Evolutionary conservation across 2,329 filamentous ascomycete species (phyloP).

Genomic region (Nigrograna mackinnonii): DNA sequence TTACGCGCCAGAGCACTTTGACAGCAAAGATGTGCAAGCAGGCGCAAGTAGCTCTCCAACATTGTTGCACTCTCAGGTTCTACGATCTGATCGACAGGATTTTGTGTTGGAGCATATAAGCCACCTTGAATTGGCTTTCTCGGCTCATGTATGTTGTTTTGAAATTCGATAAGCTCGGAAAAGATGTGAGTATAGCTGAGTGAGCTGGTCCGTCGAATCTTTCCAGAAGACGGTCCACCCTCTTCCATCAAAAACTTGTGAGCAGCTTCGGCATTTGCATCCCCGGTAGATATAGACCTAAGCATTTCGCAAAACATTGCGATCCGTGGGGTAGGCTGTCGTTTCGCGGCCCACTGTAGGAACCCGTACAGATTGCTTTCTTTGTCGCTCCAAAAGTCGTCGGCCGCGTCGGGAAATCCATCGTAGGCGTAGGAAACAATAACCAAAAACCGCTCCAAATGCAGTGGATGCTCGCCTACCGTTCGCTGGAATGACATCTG

Average conservation of each 20-base stretch:
- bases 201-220: slow-evolving; percentile 79
- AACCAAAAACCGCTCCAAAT: slow-evolving; percentile 86
- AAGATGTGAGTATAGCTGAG: slow-evolving; percentile 94
- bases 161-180: slow-evolving; percentile 84
- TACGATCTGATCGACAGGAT: slow-evolving; percentile 61
- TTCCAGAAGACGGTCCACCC: slow-evolving; percentile 67
- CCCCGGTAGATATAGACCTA: slow-evolving; percentile 80
- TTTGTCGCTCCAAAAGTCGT: slow-evolving; percentile 88
- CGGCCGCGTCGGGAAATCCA: slow-evolving; percentile 78
- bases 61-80: slow-evolving; percentile 96
- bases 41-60: slow-evolving; percentile 88
- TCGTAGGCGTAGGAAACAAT: slow-evolving; percentile 93
- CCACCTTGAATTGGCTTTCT: slow-evolving; percentile 65
- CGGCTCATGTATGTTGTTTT: slow-evolving; percentile 75
- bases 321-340: slow-evolving; percentile 93
- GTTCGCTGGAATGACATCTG: slow-evolving; percentile 47
- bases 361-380: slow-evolving; percentile 95
- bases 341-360: slow-evolving; percentile 92
- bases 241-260: slow-evolving; percentile 92
- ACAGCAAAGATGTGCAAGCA: slow-evolving; percentile 79
- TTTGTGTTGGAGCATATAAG: slow-evolving; percentile 47
- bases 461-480: slow-evolving; percentile 59
- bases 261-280: slow-evolving; percentile 79
- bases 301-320: slow-evolving; percentile 97
- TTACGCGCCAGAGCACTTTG: slow-evolving; percentile 73